phyloP scores from a whole-genome alignment of 192 early-diverging fungal species.

The Radiomyces spectabilis region DNA sequence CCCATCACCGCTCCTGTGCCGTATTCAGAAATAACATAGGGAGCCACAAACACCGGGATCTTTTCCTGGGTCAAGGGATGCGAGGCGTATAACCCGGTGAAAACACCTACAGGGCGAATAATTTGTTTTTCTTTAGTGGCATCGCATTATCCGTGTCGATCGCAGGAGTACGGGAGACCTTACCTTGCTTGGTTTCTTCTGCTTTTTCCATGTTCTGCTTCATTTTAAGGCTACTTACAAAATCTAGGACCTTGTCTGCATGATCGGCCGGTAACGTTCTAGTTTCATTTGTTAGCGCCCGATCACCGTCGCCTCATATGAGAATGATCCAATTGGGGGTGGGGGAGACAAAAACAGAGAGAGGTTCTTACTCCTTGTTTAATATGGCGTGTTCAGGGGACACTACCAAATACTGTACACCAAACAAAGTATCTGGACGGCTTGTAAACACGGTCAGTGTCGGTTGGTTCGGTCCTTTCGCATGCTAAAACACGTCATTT shows the following conservation, averaged over 20 bases:
- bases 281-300: too few relatives aligned
- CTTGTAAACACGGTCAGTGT: slow-evolving; percentile 68
- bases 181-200: slow-evolving; percentile 28
- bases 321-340: too few relatives aligned
- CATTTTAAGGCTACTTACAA: slow-evolving; percentile 17
- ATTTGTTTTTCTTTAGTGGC: too few relatives aligned
- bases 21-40: slow-evolving; percentile 70
- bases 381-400: slow-evolving; percentile 49
- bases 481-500: neutral
- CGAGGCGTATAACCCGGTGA: slow-evolving; percentile 54
- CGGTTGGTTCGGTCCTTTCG: neutral
- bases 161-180: neutral
- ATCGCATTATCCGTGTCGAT: neutral
- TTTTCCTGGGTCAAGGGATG: slow-evolving; percentile 51
- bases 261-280: slow-evolving; percentile 14
- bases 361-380: slow-evolving; percentile 12
- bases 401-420: slow-evolving; percentile 65
- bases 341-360: too few relatives aligned
- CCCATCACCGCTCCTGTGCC: slow-evolving; percentile 83
- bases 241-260: slow-evolving; percentile 13
- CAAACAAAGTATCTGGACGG: slow-evolving; percentile 69
- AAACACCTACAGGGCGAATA: slow-evolving; percentile 33
- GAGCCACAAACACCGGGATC: slow-evolving; percentile 65
- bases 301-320: neutral
- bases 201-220: slow-evolving; percentile 23